A percentile compares a stretch with the other conserved stretches of the same genome.
phyloP scores from a whole-genome alignment of 805 yeast genomes.

The Saccharomyces eubayanus region DNA sequence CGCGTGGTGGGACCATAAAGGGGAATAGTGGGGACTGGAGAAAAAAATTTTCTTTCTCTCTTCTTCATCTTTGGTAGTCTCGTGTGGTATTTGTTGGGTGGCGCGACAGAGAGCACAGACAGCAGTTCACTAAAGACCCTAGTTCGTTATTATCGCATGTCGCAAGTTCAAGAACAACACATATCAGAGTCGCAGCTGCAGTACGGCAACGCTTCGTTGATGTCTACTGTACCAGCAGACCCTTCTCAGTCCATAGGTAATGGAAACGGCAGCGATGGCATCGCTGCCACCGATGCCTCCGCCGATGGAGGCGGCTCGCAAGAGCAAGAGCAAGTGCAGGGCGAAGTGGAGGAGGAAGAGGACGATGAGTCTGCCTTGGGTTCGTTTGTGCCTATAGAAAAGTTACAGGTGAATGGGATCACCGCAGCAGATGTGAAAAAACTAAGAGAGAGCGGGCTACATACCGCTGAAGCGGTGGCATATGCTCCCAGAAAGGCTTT shows the following conservation, averaged over 20 bases:
- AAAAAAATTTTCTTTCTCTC: not conserved
- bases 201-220: constrained; percentile 7
- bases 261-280: constrained; percentile 2
- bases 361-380: constrained; percentile 43
- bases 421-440: constrained; percentile 69
- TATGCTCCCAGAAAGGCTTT: constrained; percentile 81
- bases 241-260: constrained; percentile 8
- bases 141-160: constrained; percentile 2
- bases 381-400: constrained; percentile 30
- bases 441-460: constrained; percentile 71
- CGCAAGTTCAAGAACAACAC: constrained; percentile 8
- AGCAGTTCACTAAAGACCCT: not conserved
- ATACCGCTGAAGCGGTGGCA: constrained; percentile 89
- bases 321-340: not conserved
- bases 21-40: not conserved
- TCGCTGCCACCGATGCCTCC: constrained; percentile 3
- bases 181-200: not conserved
- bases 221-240: constrained; percentile 22
- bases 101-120: not conserved
- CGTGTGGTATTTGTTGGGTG: not conserved
- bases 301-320: constrained; percentile 5
- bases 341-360: constrained; percentile 26
- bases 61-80: not conserved
- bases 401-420: constrained; percentile 71
- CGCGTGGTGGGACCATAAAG: not conserved